A percentile compares a stretch with the other conserved stretches of the same genome.
These are phyloP conservation scores for Trametes hirsuta DNA, from an alignment of 1,284 basidiomycete species.

Conservation along the genomic window DNA sequence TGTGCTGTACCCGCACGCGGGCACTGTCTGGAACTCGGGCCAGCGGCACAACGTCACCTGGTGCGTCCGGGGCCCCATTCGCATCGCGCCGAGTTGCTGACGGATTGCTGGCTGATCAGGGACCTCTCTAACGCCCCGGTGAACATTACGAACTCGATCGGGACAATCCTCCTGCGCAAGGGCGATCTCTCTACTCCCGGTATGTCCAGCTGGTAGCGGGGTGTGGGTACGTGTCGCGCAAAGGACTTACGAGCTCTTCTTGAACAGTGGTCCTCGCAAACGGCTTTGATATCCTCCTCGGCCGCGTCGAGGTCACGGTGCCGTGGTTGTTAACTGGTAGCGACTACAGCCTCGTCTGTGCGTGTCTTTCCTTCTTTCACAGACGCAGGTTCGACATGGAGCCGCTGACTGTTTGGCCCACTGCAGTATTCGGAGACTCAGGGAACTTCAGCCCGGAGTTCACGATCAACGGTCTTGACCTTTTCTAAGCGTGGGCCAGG, in stretches of 20 bases:
- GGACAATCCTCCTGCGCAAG: conserved; percentile 26
- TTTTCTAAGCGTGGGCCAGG: neutral
- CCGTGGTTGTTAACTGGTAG: conserved; percentile 27
- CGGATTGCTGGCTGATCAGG: conserved; percentile 10
- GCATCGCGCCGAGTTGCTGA: neutral
- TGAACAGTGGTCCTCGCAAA: conserved; percentile 20
- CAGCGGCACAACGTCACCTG: conserved; percentile 33
- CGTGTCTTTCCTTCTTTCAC: conserved; percentile 1
- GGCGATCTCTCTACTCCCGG: conserved; percentile 12
- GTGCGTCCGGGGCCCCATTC: conserved; percentile 14
- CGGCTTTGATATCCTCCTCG: conserved; percentile 29
- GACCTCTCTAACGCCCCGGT: conserved; percentile 27
- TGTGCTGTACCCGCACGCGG: conserved; percentile 28
- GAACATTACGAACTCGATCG: conserved; percentile 30
- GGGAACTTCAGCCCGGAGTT: conserved; percentile 33
- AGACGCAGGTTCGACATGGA: neutral
- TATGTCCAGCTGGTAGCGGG: neutral
- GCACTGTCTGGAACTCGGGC: conserved; percentile 32
- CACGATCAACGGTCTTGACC: conserved; percentile 21
- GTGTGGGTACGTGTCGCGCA: neutral
- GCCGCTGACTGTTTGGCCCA: neutral
- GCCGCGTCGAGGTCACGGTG: conserved; percentile 30
- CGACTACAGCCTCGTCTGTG: conserved; percentile 32
- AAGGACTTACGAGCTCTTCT: neutral
- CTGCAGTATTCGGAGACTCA: conserved; percentile 34